These are phyloP conservation scores for Phytophthora foliorum DNA, from an alignment of 352 stramenopile species.

Conservation along the genomic window DNA sequence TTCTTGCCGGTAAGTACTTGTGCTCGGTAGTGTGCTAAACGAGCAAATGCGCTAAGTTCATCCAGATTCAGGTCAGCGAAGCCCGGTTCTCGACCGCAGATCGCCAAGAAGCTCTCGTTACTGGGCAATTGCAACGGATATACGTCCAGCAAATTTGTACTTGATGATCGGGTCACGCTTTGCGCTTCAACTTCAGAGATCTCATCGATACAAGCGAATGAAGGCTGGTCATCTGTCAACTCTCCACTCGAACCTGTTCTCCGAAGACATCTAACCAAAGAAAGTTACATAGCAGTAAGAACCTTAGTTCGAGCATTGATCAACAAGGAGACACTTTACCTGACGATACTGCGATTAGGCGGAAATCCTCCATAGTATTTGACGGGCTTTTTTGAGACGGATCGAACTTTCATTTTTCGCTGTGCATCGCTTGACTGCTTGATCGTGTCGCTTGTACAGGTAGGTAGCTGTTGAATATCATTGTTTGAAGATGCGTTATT, in stretches of 20 bases:
- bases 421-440: background rate
- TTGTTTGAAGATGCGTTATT: conserved; percentile 13
- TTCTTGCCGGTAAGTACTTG: conserved; percentile 54
- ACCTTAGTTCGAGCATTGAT: background rate
- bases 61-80: conserved; percentile 60
- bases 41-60: conserved; percentile 59
- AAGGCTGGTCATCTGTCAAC: background rate
- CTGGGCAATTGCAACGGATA: conserved; percentile 46
- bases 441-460: background rate
- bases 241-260: conserved; percentile 23
- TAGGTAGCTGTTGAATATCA: conserved; percentile 6
- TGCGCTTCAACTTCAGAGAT: background rate
- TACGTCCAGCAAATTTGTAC: conserved; percentile 51
- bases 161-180: background rate
- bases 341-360: conserved; percentile 38
- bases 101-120: conserved; percentile 28
- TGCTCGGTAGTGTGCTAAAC: conserved; percentile 69
- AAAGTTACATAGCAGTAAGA: background rate
- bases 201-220: background rate
- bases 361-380: conserved; percentile 27
- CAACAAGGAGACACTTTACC: conserved; percentile 25
- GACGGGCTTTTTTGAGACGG: conserved; percentile 16
- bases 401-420: background rate
- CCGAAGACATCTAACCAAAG: conserved; percentile 24
- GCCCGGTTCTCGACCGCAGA: conserved; percentile 33